A percentile compares a stretch with the other conserved stretches of the same genome.
Evolutionary conservation across 257 asterid species (phyloP).

Genomic region (Henckelia pumila): DNA sequence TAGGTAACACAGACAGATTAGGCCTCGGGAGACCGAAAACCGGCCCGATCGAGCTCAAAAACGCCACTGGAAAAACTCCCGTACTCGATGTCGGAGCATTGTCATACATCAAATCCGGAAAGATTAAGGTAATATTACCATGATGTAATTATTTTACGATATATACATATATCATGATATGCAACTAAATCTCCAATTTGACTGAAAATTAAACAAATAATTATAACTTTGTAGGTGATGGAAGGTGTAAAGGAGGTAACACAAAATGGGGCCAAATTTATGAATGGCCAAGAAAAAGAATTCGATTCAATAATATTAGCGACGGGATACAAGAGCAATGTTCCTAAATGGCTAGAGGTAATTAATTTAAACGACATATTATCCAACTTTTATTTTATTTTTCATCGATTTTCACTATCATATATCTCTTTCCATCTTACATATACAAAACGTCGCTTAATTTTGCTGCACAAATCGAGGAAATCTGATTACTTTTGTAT

Average conservation of each 20-base stretch:
- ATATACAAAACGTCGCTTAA: constrained; percentile 49
- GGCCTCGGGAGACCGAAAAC: constrained; percentile 87
- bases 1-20: constrained; percentile 58
- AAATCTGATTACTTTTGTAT: constrained; percentile 76
- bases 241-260: constrained; percentile 76
- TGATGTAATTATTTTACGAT: too few relatives aligned
- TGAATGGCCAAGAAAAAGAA: constrained; percentile 73
- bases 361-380: neutral
- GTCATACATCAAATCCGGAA: constrained; percentile 59
- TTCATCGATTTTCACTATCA: constrained; percentile 46
- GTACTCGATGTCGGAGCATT: constrained; percentile 94
- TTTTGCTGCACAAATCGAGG: constrained; percentile 51
- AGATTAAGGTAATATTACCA: constrained; percentile 85
- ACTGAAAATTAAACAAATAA: too few relatives aligned
- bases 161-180: too few relatives aligned
- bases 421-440: constrained; percentile 66
- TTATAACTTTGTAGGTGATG: constrained; percentile 41
- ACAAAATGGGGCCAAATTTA: constrained; percentile 67
- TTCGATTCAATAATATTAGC: constrained; percentile 84
- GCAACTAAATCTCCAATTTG: too few relatives aligned
- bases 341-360: constrained; percentile 94
- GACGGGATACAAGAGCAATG: constrained; percentile 95
- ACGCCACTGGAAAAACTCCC: constrained; percentile 87
- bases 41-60: constrained; percentile 84
- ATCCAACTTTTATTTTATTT: constrained; percentile 11